phyloP scores from a whole-genome alignment of 345 rosid genomes.

The Corchorus olitorius region DNA sequence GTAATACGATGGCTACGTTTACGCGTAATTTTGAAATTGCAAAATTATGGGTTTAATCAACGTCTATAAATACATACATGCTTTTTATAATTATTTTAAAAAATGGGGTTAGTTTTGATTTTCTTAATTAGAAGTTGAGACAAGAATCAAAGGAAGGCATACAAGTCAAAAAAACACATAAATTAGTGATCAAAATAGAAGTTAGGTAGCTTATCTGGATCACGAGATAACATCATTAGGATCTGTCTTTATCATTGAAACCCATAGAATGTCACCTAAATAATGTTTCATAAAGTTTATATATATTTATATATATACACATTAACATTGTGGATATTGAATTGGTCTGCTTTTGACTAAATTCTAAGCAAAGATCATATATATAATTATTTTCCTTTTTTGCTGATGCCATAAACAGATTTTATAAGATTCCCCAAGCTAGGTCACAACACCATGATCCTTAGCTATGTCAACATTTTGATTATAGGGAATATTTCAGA shows the following conservation, averaged over 20 bases:
- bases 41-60: conserved; percentile 8
- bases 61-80: neutral
- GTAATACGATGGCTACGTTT: neutral
- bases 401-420: neutral
- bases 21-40: conserved; percentile 8
- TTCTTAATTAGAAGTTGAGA: neutral
- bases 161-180: neutral
- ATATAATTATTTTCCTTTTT: neutral
- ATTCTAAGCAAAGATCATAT: neutral
- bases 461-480: too few relatives aligned
- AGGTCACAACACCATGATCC: too few relatives aligned
- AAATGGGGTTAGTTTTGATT: neutral
- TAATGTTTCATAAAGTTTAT: neutral
- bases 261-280: neutral
- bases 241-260: conserved; percentile 13
- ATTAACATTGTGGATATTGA: neutral
- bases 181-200: neutral
- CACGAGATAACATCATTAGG: conserved; percentile 11
- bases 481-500: too few relatives aligned
- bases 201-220: conserved; percentile 22
- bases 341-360: neutral
- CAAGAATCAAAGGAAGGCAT: neutral
- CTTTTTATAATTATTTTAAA: neutral
- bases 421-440: neutral
- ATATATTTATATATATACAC: neutral